Evolutionary conservation across 768 basidiomycete genomes (phyloP).

Genomic region (Fistulinella prunicolor): DNA sequence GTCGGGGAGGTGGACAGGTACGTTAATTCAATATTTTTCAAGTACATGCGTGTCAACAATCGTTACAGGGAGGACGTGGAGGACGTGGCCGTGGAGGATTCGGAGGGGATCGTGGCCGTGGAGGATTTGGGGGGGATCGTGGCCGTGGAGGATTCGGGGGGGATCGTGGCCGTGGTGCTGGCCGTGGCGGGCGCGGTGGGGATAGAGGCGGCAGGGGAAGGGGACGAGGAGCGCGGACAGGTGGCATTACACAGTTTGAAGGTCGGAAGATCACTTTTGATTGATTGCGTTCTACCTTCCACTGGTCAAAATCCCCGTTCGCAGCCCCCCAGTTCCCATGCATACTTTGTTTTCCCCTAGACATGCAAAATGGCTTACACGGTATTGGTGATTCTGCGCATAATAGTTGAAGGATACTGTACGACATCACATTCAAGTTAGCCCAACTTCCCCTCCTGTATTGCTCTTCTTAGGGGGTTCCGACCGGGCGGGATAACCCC

Average conservation of each 20-base stretch:
- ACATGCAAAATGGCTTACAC: too few species aligned
- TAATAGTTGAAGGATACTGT: too few species aligned
- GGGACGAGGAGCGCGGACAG: constrained; percentile 47
- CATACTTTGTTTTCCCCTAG: neutral
- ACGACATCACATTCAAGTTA: neutral
- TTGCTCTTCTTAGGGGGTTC: constrained; percentile 73
- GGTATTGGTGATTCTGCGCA: too few species aligned
- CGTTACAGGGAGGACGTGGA: constrained; percentile 33
- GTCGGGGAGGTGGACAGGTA: constrained; percentile 46
- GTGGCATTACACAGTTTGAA: constrained; percentile 49
- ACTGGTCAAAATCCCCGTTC: neutral
- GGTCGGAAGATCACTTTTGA: constrained; percentile 53
- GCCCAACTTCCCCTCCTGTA: constrained; percentile 34
- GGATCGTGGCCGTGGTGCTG: constrained; percentile 44
- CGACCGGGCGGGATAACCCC: constrained; percentile 63
- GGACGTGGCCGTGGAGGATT: constrained; percentile 38
- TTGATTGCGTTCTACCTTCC: constrained; percentile 9
- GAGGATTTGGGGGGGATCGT: constrained; percentile 42
- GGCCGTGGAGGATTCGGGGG: constrained; percentile 42
- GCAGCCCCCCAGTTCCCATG: neutral
- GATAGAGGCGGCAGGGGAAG: constrained; percentile 33
- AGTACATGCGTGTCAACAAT: neutral
- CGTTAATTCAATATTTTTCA: constrained; percentile 23
- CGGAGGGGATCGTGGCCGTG: constrained; percentile 34
- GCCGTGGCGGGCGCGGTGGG: constrained; percentile 43